A percentile compares a stretch with the other conserved stretches of the same genome.
Conservation (phyloP, 352 stramenopile species). For the Pythium chondricola region DNA sequence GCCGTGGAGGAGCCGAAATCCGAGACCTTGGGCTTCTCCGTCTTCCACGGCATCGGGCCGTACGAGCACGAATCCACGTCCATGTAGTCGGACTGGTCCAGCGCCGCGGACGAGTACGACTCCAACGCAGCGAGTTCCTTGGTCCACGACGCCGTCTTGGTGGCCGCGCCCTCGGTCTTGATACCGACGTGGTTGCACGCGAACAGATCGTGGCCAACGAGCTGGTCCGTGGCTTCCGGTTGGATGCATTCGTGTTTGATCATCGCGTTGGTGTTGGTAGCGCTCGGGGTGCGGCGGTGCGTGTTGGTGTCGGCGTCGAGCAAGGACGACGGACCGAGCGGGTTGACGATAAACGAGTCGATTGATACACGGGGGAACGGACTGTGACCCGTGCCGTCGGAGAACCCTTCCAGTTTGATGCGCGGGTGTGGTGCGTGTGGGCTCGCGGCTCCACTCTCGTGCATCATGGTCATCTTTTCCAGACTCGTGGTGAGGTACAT, state of each 20-base stretch:
- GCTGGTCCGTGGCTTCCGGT: too few species aligned
- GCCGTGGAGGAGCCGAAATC: too few species aligned
- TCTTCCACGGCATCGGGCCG: constrained; percentile 17
- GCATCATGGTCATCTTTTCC: constrained; percentile 60
- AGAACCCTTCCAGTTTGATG: too few species aligned
- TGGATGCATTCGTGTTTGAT: neutral
- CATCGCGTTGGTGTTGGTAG: neutral
- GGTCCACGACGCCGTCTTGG: constrained; percentile 5
- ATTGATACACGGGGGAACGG: constrained; percentile 9
- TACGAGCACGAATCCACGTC: constrained; percentile 16
- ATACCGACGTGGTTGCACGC: neutral
- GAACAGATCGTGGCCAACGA: neutral
- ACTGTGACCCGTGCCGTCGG: neutral
- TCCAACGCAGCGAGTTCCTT: constrained; percentile 12
- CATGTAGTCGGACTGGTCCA: constrained; percentile 17
- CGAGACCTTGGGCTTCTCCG: constrained; percentile 11
- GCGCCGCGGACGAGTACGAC: constrained; percentile 11
- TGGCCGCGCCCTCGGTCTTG: constrained; percentile 3
- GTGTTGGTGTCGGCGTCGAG: constrained; percentile 1
- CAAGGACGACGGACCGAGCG: constrained; percentile 2
- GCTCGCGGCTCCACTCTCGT: constrained; percentile 3
- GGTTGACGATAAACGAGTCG: constrained; percentile 11
- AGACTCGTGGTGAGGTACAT: constrained; percentile 51
- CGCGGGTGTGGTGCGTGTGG: neutral
- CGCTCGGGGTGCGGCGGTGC: neutral